Evolutionary conservation across 352 stramenopile genomes (phyloP), one percentile per base, ranked within the genome.

Genomic region (Globisporangium carolinianum): DNA sequence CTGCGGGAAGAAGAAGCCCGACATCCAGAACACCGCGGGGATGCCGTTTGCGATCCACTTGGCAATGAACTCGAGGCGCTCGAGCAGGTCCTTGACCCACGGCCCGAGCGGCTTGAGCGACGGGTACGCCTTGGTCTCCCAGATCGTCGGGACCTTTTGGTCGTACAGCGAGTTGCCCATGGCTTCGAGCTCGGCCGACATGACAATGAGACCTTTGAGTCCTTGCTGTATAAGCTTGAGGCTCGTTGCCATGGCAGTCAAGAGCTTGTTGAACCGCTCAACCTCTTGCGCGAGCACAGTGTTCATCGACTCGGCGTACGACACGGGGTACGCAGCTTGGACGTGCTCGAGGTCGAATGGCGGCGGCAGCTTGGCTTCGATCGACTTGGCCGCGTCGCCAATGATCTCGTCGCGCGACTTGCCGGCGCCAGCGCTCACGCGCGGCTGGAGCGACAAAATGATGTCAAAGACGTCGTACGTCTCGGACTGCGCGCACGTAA

Each of bases 251-350:
- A 95, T 88, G 18, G 89, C 68, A 3, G 53, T 60, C 12, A 95
- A 63, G 15, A 95, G 69, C 38, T 84, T 83, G 61, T 95, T 95
- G 60, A 89, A 95, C 11, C 85, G 80, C 65, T 92, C 76, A 1
- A 90, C 79, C 53, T 95, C 86, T 47, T 95, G 86, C 3, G 87
- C 90, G 3, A 98, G 63, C 24, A 98, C 93, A 1, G 92, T 98
- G 74, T 98, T 98, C 93, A 98, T 98, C 3, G 87, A 97, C 65
- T 98, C 91, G 12, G 86, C 64, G 71, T 98, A 98, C 54, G 75
- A 65, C 6, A 98, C 86, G 0, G 94, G 94, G 66, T 97, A 98
- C 47, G 76, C 77, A 10, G 85, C 65, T 41, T 80, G 80, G 15
- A 91, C 86, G 42, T 84, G 71, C 47, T 95, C 85, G 4, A 94